These are phyloP conservation scores for Pythium volutum DNA, from an alignment of 352 stramenopile species.

Conservation along the genomic window DNA sequence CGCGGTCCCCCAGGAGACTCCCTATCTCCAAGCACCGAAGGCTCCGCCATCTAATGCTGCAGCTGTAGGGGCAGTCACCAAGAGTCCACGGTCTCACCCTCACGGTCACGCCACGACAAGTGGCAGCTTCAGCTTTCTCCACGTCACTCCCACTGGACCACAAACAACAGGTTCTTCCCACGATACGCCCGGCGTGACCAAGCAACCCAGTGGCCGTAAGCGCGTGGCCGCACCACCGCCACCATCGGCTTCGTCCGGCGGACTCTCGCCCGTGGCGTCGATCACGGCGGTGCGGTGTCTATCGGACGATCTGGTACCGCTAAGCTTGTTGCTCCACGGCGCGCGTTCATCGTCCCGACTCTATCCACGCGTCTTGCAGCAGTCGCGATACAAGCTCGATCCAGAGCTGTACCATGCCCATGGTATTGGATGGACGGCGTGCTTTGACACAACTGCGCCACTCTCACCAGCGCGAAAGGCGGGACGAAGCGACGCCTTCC, in stretches of 20 bases:
- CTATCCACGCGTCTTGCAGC: constrained; percentile 9
- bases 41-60: not conserved
- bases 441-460: constrained; percentile 18
- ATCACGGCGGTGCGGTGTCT: constrained; percentile 18
- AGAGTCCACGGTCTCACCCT: constrained; percentile 22
- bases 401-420: constrained; percentile 19
- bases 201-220: constrained; percentile 6
- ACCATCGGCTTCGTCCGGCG: not conserved
- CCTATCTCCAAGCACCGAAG: not conserved
- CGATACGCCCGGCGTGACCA: not conserved
- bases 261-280: constrained; percentile 10
- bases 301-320: constrained; percentile 12
- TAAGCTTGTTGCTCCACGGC: not conserved
- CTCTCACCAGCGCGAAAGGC: not conserved
- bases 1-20: not conserved
- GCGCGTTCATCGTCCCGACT: not conserved
- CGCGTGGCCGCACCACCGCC: not conserved
- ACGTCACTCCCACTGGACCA: constrained; percentile 11
- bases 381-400: constrained; percentile 24
- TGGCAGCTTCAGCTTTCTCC: constrained; percentile 17
- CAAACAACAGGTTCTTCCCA: not conserved
- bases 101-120: too few relatives aligned
- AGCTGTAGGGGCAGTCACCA: not conserved
- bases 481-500: not conserved
- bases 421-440: constrained; percentile 5